Percentiles rank a stretch among this genome's conserved stretches.
Evolutionary conservation across 2,329 filamentous ascomycete species (phyloP).

Genomic region (Microsporum canis): DNA sequence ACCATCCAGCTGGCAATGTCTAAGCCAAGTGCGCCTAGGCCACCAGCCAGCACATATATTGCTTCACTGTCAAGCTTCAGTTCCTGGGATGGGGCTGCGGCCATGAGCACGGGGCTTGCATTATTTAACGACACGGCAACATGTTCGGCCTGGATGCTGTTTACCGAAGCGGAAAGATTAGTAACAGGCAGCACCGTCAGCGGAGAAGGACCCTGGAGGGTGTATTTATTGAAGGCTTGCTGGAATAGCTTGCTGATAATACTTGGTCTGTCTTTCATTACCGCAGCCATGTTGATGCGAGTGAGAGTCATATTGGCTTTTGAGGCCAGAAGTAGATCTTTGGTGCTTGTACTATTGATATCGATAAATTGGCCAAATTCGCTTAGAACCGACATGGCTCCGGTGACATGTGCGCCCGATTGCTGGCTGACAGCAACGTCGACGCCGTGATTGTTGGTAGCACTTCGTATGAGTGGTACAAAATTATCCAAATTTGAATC

Average conservation of each 20-base stretch:
- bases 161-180: neutral
- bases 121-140: too few species aligned
- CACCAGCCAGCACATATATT: conserved; percentile 7
- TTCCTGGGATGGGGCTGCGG: too few species aligned
- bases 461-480: neutral
- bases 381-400: too few species aligned
- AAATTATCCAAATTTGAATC: neutral
- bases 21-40: conserved; percentile 7
- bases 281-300: neutral
- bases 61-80: neutral
- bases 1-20: conserved; percentile 8
- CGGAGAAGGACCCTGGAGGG: too few species aligned
- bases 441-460: conserved; percentile 8
- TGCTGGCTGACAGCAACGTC: conserved; percentile 4
- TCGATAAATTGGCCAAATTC: neutral
- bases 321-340: neutral
- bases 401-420: too few species aligned
- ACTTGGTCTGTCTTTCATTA: conserved; percentile 11
- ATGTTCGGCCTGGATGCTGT: conserved; percentile 6
- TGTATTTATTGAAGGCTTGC: neutral
- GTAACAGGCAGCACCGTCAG: neutral
- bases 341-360: neutral
- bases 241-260: conserved; percentile 8
- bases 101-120: too few species aligned
- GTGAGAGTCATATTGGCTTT: neutral